phyloP scores from a whole-genome alignment of 805 yeast genomes.

The Saturnispora diversa region DNA sequence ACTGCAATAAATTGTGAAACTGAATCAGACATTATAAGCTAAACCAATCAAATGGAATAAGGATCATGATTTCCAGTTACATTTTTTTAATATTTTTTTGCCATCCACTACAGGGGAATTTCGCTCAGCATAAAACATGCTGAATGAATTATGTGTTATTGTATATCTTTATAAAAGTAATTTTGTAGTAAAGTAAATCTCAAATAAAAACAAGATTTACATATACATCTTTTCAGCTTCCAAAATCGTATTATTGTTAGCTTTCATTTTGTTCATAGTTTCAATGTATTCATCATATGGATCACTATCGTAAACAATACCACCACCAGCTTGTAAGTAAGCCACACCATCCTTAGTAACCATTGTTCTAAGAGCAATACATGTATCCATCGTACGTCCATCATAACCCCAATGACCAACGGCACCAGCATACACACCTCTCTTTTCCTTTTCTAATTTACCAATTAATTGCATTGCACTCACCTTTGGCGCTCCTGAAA shows the following conservation, averaged over 20 bases:
- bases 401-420: conserved; percentile 98
- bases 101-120: conserved; percentile 1
- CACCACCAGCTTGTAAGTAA: conserved; percentile 97
- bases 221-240: conserved; percentile 63
- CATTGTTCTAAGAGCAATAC: conserved; percentile 97
- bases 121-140: no score
- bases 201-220: no score
- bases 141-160: no score
- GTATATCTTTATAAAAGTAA: no score
- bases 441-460: conserved; percentile 80
- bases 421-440: conserved; percentile 98
- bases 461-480: conserved; percentile 92
- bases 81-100: no score
- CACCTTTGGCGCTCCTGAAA: conserved; percentile 96
- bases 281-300: conserved; percentile 93
- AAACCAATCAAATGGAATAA: no score
- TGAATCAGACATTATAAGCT: conserved; percentile 14
- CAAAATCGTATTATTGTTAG: conserved; percentile 83
- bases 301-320: conserved; percentile 92
- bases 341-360: conserved; percentile 85
- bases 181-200: neutral
- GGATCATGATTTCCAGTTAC: no score
- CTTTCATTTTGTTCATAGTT: conserved; percentile 95
- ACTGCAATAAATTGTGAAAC: conserved; percentile 14
- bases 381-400: conserved; percentile 91